A percentile compares a stretch with the other conserved stretches of the same genome.
phyloP scores from a whole-genome alignment of 192 early-diverging fungal genomes.

The Phycomyces nitens region DNA sequence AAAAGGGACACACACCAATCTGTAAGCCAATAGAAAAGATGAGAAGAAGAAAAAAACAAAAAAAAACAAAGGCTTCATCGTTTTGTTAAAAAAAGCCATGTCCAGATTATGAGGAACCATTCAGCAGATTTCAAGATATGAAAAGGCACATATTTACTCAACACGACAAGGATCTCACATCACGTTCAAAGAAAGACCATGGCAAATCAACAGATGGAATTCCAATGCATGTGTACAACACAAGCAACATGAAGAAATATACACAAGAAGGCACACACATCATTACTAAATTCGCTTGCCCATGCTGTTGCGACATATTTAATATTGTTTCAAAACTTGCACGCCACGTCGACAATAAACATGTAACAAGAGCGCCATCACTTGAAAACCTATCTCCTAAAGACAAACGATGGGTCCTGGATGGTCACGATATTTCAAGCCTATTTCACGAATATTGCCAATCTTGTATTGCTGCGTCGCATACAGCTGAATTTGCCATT shows the following conservation, averaged over 20 bases:
- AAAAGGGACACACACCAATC: constrained; percentile 9
- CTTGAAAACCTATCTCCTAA: neutral
- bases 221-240: constrained; percentile 8
- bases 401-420: neutral
- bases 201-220: neutral
- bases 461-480: neutral
- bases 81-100: constrained; percentile 4
- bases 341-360: neutral
- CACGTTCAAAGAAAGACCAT: constrained; percentile 2
- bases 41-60: neutral
- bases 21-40: constrained; percentile 12
- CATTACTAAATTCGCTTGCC: neutral
- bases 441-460: neutral
- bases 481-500: neutral
- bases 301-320: neutral
- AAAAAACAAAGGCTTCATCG: neutral
- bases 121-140: neutral
- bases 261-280: neutral
- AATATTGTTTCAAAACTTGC: neutral
- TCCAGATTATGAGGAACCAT: neutral
- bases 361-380: neutral
- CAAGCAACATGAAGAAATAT: constrained; percentile 5
- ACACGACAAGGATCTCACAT: neutral
- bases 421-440: constrained; percentile 1
- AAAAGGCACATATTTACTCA: neutral